Base-by-base conservation (phyloP, 345 rosid species). In the Euclidium syriacum region DNA sequence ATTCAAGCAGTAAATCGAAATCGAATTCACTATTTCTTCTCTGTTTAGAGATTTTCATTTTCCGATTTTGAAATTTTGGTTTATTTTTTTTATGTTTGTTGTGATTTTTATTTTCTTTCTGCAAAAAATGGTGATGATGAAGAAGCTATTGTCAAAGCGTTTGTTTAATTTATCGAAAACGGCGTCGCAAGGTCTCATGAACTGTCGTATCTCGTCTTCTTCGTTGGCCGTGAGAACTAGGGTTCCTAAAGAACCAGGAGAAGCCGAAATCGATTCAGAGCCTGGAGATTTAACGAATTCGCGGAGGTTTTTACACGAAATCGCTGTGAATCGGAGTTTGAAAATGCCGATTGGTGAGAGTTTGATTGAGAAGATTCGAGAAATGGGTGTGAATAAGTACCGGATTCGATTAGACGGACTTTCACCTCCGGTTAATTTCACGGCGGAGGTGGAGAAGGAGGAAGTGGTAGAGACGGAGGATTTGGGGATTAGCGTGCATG, bases 391-490 rank as follows among this genome's bases (percentile, higher is more conserved):
- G 51, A 64, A 64, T 3, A 75, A 59, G 73, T 85, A 77, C 9
- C 73, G 92, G 77, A 76, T 86, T 52, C 77, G 84, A 25, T 62
- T 87, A 39, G 85, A 86, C 5, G 86, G 79, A 1, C 42, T 85
- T 66, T 40, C 53, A 11, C 83, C 80, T 23, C 90, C 57, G 40
- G n/a, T 17, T 49, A 55, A 33, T 29, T 6, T 29, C 5, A 38
- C 23, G 61, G 32, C 26, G 32, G 50, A 17, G 24, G 27, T 2
- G 16, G 3, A 6, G 12, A 2, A 5, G n/a, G 61, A 30, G 24
- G 52, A 46, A 12, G 11, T 17, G 36, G 26, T 5, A 18, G 1
- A 20, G 65, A 27, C 9, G 38, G 80, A 43, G 70, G 25, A 47
- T 32, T 15, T 36, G 7, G 75, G 64, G 27, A 34, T 89, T 60